Evolutionary conservation across 192 early-diverging fungal genomes (phyloP), one percentile per base, ranked within the genome.

Genomic region (Phlyctochytrium bullatum): DNA sequence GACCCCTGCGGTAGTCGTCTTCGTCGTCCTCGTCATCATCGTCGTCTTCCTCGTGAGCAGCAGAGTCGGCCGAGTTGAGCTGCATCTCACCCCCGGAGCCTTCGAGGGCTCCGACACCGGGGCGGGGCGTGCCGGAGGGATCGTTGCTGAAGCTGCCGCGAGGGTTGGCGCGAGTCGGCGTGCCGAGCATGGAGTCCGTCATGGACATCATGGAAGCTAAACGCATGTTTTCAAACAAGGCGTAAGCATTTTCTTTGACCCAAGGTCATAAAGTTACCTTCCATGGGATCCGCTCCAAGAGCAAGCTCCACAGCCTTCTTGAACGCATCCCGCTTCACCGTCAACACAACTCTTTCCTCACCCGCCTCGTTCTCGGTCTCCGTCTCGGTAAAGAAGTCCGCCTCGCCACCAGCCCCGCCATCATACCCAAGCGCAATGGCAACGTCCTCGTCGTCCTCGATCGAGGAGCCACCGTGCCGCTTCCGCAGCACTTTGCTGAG

Each of bases 401-500:
- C 61, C 20, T 71, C 47, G n/a, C n/a, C n/a, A n/a, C n/a, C 29
- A n/a, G 59, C 66, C 2, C 16, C 34, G 0, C 40, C 59, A 6
- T 63, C 66, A 24, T 40, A 30, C n/a, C n/a, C n/a, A n/a, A n/a
- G n/a, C n/a, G n/a, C n/a, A n/a, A n/a, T n/a, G n/a, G n/a, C n/a
- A 20, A 59, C 66, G 50, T 68, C 61, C 6, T 59, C 66, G 25
- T 66, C 73, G 23, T 72, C 74, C 6, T 67, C 61, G 2, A 62
- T 20, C 0, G 71, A 67, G 17, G 47, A 52, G 1, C 61, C 52
- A 2, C 75, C 75, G 52, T 77, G 75, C 50, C 51, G 32, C 61
- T 77, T 77, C 29, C 67, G 29, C 24, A 77, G 63, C 23, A 63
- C 63, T 14, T 61, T 52, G 24, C 61, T 28, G 10, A 77, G 68